These are phyloP conservation scores for Cyclotella atomus DNA, from an alignment of 108 stramenopile species.

Conservation along the genomic window DNA sequence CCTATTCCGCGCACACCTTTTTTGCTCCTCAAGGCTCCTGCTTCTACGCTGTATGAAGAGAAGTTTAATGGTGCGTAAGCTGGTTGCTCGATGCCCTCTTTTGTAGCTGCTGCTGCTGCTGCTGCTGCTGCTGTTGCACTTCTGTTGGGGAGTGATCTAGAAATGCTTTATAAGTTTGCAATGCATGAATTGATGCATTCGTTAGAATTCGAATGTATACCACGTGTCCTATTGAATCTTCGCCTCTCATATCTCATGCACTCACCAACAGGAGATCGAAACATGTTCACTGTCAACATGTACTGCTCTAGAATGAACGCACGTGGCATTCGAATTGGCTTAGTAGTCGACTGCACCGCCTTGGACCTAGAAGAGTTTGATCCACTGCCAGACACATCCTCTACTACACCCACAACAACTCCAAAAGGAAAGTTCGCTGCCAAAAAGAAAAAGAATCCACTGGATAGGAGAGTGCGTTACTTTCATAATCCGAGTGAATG, in stretches of 20 bases:
- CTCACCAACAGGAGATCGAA: conserved; percentile 38
- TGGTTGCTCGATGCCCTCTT: not conserved
- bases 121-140: no score
- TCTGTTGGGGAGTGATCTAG: no score
- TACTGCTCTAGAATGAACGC: conserved; percentile 54
- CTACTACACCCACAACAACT: not conserved
- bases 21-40: conserved; percentile 49
- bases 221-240: no score
- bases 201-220: no score
- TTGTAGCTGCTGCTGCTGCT: no score
- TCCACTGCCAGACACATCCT: conserved; percentile 10
- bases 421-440: not conserved
- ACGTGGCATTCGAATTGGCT: conserved; percentile 38
- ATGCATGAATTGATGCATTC: no score
- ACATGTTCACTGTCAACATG: conserved; percentile 56
- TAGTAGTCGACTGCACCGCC: conserved; percentile 56
- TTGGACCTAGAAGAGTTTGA: conserved; percentile 55
- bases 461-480: conserved; percentile 52
- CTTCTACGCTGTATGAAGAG: conserved; percentile 52
- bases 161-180: no score
- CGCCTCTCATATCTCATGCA: no score
- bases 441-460: no score
- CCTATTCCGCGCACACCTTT: conserved; percentile 50
- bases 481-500: conserved; percentile 58
- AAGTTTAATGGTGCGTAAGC: conserved; percentile 49